These are phyloP conservation scores for Kluyveromyces dobzhanskii DNA, from an alignment of 805 yeast genomes.

Conservation along the genomic window DNA sequence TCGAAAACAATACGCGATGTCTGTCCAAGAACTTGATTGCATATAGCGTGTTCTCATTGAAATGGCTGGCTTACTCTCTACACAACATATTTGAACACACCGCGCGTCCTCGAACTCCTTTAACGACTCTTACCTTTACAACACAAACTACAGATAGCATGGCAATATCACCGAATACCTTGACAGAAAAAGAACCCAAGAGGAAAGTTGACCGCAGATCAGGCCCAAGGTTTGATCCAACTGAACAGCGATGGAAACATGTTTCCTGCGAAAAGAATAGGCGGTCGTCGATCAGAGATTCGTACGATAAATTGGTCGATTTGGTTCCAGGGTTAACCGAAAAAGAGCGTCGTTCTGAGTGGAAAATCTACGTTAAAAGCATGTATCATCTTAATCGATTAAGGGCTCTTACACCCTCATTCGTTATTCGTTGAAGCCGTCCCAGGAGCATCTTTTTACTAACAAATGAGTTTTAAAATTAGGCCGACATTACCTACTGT, in stretches of 20 bases:
- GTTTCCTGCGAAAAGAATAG: conserved; percentile 83
- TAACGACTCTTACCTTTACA: too few species aligned
- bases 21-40: too few species aligned
- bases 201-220: conserved; percentile 19
- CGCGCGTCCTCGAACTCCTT: too few species aligned
- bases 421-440: too few species aligned
- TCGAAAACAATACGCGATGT: too few species aligned
- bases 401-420: too few species aligned
- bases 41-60: too few species aligned
- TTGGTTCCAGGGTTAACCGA: conserved; percentile 65
- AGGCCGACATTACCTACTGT: conserved; percentile 38
- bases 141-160: too few species aligned
- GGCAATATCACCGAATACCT: background rate
- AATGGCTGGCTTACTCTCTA: too few species aligned
- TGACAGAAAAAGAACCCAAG: background rate
- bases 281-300: conserved; percentile 74
- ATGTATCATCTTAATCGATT: too few species aligned
- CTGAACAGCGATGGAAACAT: conserved; percentile 50
- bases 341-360: conserved; percentile 74
- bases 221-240: conserved; percentile 29
- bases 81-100: too few species aligned
- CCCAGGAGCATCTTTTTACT: too few species aligned
- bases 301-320: conserved; percentile 66
- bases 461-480: background rate
- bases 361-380: conserved; percentile 59